phyloP scores from a whole-genome alignment of 2,329 filamentous ascomycete genomes.

The Monilinia fructicola region DNA sequence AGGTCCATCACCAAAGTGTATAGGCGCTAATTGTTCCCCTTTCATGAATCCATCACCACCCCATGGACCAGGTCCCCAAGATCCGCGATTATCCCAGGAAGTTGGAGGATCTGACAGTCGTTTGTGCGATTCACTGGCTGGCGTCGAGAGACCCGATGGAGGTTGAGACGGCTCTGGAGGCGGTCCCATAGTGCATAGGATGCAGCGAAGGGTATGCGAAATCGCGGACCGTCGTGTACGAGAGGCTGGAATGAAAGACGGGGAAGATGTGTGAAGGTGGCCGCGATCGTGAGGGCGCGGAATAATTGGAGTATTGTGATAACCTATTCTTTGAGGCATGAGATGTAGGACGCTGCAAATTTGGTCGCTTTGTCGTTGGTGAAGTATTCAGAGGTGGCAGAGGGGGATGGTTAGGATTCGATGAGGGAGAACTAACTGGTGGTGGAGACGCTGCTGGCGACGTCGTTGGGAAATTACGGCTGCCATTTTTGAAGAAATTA shows the following conservation, averaged over 20 bases:
- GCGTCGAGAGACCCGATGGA: conserved; percentile 80
- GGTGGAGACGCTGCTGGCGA: conserved; percentile 54
- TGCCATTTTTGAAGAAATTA: conserved; percentile 35
- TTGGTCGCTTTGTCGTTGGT: conserved; percentile 54
- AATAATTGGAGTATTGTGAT: conserved; percentile 78
- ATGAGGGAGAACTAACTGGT: conserved; percentile 45
- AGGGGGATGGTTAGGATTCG: conserved; percentile 54
- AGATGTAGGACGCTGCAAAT: conserved; percentile 65
- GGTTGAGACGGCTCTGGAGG: conserved; percentile 68
- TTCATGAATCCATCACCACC: conserved; percentile 51
- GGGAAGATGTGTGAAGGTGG: conserved; percentile 81
- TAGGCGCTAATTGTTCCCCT: conserved; percentile 72
- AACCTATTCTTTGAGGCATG: conserved; percentile 78
- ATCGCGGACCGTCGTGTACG: conserved; percentile 90
- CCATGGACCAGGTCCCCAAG: conserved; percentile 52
- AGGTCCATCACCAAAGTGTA: conserved; percentile 82
- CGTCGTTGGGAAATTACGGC: conserved; percentile 57
- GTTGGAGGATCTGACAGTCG: conserved; percentile 80
- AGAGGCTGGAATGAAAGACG: conserved; percentile 77
- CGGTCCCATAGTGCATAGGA: conserved; percentile 93
- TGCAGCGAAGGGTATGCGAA: conserved; percentile 86
- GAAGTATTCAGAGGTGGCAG: conserved; percentile 59
- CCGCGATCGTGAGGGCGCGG: conserved; percentile 67
- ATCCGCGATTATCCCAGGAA: conserved; percentile 69
- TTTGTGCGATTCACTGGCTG: conserved; percentile 71